Percentiles rank a stretch among this genome's conserved stretches.
Conservation (phyloP, 805 yeast genomes). For the Saturnispora galanensis region DNA sequence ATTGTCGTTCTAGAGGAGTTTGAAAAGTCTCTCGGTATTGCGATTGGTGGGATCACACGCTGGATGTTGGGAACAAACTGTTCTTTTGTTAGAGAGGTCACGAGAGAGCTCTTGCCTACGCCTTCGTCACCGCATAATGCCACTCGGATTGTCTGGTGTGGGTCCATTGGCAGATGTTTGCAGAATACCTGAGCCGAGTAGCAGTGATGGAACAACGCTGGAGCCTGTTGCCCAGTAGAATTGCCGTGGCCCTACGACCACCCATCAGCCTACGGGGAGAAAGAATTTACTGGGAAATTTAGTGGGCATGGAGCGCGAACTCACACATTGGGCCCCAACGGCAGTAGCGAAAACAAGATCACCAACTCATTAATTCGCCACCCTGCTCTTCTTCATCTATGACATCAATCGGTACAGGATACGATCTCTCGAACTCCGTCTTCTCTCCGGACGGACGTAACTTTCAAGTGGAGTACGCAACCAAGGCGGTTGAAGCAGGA, state of each 20-base stretch:
- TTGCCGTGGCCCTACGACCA: too few relatives aligned
- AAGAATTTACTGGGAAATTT: too few relatives aligned
- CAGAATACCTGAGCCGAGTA: too few relatives aligned
- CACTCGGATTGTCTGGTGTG: conserved; percentile 52
- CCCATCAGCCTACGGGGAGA: too few relatives aligned
- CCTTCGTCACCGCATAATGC: conserved; percentile 94
- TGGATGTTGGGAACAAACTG: conserved; percentile 69
- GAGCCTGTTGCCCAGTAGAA: too few relatives aligned
- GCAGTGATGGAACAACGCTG: too few relatives aligned
- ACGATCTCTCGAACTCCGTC: conserved; percentile 94
- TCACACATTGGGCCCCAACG: too few relatives aligned
- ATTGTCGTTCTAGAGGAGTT: conserved; percentile 55
- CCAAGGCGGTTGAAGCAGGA: conserved; percentile 95
- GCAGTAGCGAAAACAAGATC: neutral
- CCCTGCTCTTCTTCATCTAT: neutral
- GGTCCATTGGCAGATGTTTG: neutral
- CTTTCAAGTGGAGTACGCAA: conserved; percentile 96
- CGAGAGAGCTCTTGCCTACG: conserved; percentile 74
- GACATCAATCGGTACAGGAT: conserved; percentile 97
- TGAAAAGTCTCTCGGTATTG: conserved; percentile 66
- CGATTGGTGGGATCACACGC: conserved; percentile 71
- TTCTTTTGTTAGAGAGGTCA: conserved; percentile 75
- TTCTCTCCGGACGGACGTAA: conserved; percentile 90
- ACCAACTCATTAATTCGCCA: neutral
- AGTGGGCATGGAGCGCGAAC: too few relatives aligned